These are phyloP conservation scores for Leishmania turanica DNA, from an alignment of 208 protist species.

Conservation along the genomic window DNA sequence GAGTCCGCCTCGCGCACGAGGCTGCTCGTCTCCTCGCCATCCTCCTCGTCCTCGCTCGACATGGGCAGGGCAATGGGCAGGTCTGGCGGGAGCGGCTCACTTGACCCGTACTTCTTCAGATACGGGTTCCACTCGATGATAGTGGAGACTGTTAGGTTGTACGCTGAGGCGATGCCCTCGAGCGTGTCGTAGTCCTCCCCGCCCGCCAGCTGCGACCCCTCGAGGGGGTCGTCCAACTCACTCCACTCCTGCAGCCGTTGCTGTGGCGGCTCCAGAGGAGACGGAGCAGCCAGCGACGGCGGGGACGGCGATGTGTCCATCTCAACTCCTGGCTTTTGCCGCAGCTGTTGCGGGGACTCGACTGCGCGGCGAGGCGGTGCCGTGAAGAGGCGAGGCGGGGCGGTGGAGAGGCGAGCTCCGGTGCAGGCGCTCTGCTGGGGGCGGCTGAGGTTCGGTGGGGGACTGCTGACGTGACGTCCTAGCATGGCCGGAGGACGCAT, in stretches of 20 bases:
- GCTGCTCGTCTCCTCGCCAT: constrained; percentile 1
- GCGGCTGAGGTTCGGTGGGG: constrained; percentile 25
- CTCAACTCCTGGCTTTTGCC: neutral
- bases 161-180: constrained; percentile 52
- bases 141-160: constrained; percentile 46
- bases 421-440: neutral
- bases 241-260: neutral
- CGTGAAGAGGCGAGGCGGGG: neutral
- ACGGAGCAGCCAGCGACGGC: neutral
- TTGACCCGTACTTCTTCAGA: constrained; percentile 45
- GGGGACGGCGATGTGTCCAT: neutral
- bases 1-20: neutral
- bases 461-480: constrained; percentile 22
- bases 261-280: neutral
- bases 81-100: constrained; percentile 73
- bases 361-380: neutral
- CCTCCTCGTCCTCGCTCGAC: constrained; percentile 31
- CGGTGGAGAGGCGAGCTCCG: neutral
- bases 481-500: constrained; percentile 26
- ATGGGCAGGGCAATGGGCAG: constrained; percentile 70
- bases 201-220: neutral
- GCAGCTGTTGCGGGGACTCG: neutral
- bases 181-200: constrained; percentile 75
- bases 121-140: constrained; percentile 77
- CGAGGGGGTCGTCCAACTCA: neutral